Evolutionary conservation across 805 yeast species (phyloP).

Genomic region (Debaryomyces tyrocola): DNA sequence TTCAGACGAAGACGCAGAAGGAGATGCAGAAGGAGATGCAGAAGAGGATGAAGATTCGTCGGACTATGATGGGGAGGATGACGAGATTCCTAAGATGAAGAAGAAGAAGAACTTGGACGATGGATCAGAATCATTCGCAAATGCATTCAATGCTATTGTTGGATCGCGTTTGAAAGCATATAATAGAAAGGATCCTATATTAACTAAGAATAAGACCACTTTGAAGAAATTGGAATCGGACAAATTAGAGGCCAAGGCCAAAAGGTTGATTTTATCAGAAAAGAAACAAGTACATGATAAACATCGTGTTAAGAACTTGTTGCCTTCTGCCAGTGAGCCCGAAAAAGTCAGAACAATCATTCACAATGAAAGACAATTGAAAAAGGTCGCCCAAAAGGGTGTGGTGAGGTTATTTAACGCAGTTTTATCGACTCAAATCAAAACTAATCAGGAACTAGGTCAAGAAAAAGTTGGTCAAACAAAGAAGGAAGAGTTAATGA

Average conservation of each 20-base stretch:
- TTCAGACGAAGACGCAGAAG: constrained; percentile 12
- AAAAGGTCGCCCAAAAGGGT: constrained; percentile 85
- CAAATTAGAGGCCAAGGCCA: constrained; percentile 82
- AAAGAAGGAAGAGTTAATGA: constrained; percentile 61
- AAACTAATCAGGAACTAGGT: constrained; percentile 51
- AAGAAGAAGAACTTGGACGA: constrained; percentile 60
- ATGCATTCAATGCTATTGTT: constrained; percentile 79
- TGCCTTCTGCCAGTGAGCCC: constrained; percentile 61
- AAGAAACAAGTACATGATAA: constrained; percentile 66
- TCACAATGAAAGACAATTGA: constrained; percentile 67
- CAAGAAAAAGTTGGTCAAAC: constrained; percentile 44
- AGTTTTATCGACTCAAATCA: constrained; percentile 72
- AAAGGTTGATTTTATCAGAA: constrained; percentile 65
- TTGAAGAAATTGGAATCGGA: constrained; percentile 74
- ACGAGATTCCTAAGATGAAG: constrained; percentile 52
- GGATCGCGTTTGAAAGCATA: constrained; percentile 87
- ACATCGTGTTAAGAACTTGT: constrained; percentile 63
- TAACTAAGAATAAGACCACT: constrained; percentile 77
- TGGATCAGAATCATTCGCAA: constrained; percentile 76
- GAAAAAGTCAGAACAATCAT: constrained; percentile 55
- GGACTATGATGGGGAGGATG: constrained; percentile 19
- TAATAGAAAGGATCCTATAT: constrained; percentile 84
- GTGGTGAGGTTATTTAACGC: constrained; percentile 85
- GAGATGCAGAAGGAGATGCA: constrained; percentile 8
- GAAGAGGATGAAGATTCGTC: constrained; percentile 12